Conservation (phyloP, 176 grass and related monocot species). For the Aechmea fasciata region DNA sequence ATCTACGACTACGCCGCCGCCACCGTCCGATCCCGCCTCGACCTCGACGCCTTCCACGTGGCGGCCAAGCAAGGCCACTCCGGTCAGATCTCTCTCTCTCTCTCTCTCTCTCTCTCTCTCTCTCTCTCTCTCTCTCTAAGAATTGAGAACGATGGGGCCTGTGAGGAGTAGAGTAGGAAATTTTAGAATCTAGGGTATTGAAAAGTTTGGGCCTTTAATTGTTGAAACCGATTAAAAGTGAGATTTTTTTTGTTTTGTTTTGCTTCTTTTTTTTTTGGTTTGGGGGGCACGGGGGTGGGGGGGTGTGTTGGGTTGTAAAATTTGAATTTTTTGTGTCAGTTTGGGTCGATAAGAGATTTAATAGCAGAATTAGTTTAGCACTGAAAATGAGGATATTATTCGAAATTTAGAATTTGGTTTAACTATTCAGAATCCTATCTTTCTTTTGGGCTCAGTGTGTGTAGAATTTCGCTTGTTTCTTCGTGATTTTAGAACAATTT, state of each 20-base stretch:
- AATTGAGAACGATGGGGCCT: background rate
- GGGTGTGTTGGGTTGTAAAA: too few species aligned
- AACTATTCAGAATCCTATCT: background rate
- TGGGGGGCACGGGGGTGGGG: too few species aligned
- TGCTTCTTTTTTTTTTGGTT: too few species aligned
- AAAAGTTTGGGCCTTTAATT: background rate
- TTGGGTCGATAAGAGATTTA: too few species aligned
- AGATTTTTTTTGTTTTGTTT: too few species aligned
- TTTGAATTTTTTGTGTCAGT: too few species aligned
- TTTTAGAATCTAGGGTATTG: background rate
- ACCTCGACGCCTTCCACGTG: slow-evolving; percentile 87
- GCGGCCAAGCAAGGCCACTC: slow-evolving; percentile 83
- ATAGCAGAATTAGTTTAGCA: too few species aligned
- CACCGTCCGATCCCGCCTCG: slow-evolving; percentile 63
- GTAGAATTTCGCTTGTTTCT: background rate
- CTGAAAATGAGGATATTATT: too few species aligned
- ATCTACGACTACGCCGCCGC: slow-evolving; percentile 59
- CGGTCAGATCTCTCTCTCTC: slow-evolving; percentile 27
- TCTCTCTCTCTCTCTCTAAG: background rate
- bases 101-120: background rate
- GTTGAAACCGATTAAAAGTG: too few species aligned
- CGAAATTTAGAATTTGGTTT: too few species aligned
- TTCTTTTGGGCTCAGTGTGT: too few species aligned
- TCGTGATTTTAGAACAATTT: background rate
- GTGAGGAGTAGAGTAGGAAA: background rate